Percentiles rank a stretch among this genome's conserved stretches.
Evolutionary conservation across 139 green algal species (phyloP).

Genomic region (Picochlorum sp.): DNA sequence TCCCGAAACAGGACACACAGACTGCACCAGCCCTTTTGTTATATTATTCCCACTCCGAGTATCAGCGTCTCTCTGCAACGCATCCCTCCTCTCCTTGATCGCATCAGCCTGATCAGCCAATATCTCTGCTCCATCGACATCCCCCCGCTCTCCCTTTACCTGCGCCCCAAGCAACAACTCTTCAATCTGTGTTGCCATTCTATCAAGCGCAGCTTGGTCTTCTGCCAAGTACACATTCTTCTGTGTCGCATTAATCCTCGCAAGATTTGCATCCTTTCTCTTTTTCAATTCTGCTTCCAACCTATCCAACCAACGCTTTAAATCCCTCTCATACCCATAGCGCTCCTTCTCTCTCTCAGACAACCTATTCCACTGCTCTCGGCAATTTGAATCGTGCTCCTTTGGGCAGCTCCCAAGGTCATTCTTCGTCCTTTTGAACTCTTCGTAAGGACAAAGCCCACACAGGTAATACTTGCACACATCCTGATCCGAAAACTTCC

Average conservation of each 20-base stretch:
- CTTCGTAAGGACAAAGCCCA: slow-evolving; percentile 43
- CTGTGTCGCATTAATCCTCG: slow-evolving; percentile 19
- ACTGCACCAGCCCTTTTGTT: slow-evolving; percentile 25
- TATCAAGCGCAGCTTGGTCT: slow-evolving; percentile 29
- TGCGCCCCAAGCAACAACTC: slow-evolving; percentile 31
- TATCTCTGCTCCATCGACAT: slow-evolving; percentile 41
- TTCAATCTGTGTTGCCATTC: slow-evolving; percentile 24
- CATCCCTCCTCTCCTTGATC: slow-evolving; percentile 16
- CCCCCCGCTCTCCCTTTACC: slow-evolving; percentile 34
- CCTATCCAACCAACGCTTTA: slow-evolving; percentile 31
- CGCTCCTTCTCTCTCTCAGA: slow-evolving; percentile 29
- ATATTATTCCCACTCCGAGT: slow-evolving; percentile 16
- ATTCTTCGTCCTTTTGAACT: slow-evolving; percentile 45
- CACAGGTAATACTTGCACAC: slow-evolving; percentile 36
- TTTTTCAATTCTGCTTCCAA: slow-evolving; percentile 34
- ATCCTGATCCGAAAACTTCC: slow-evolving; percentile 32
- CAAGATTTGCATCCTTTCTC: slow-evolving; percentile 33
- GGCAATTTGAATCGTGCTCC: slow-evolving; percentile 35
- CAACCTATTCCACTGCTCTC: slow-evolving; percentile 32
- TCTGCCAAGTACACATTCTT: slow-evolving; percentile 10
- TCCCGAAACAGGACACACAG: slow-evolving; percentile 36
- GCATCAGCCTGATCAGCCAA: slow-evolving; percentile 18
- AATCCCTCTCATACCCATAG: slow-evolving; percentile 33
- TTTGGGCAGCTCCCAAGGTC: slow-evolving; percentile 35
- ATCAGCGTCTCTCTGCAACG: slow-evolving; percentile 22